These are phyloP conservation scores for Ochromonas danica DNA, from an alignment of 108 stramenopile genomes.

Conservation along the genomic window DNA sequence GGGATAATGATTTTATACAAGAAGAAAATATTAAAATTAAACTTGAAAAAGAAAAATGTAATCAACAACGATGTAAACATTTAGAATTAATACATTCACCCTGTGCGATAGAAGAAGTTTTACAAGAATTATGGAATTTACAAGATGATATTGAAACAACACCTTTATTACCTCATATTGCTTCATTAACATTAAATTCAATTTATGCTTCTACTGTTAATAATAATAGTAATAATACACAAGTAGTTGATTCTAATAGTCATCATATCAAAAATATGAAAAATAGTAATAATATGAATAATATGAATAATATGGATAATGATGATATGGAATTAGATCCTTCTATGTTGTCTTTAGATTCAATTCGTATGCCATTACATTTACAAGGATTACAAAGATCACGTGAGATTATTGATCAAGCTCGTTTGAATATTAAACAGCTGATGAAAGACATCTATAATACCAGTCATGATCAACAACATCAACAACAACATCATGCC, in stretches of 20 bases:
- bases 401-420: not conserved
- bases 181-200: not conserved
- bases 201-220: not conserved
- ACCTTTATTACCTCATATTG: not conserved
- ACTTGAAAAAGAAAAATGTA: not conserved
- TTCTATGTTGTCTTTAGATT: not conserved
- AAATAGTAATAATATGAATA: not conserved
- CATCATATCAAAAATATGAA: not conserved
- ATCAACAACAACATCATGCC: too few relatives aligned
- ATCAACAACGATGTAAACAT: not conserved
- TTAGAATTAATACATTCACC: not conserved
- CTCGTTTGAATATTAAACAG: not conserved
- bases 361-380: not conserved
- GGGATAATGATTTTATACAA: not conserved
- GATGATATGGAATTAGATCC: not conserved
- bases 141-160: not conserved
- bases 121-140: not conserved
- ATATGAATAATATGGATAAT: not conserved
- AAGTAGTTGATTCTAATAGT: too few relatives aligned
- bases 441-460: not conserved
- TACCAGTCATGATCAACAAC: too few relatives aligned
- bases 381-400: not conserved
- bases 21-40: not conserved
- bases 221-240: too few relatives aligned
- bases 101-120: not conserved